A percentile compares a stretch with the other conserved stretches of the same genome.
phyloP scores from a whole-genome alignment of 768 basidiomycete species.

The Hypholoma sublateritium region DNA sequence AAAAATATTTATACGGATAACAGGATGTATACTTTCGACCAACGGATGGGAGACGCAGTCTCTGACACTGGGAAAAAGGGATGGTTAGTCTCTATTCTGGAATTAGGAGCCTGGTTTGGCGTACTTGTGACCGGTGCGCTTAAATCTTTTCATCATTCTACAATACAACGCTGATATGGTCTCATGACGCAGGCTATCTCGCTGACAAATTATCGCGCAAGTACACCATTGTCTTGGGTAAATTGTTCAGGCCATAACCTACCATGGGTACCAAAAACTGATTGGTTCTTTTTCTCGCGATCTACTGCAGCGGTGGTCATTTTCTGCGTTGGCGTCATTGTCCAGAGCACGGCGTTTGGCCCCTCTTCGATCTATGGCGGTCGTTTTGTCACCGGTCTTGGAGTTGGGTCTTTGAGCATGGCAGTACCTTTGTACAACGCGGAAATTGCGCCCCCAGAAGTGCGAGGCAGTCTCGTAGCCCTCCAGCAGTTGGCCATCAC shows the following conservation, averaged over 20 bases:
- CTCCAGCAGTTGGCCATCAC: conserved; percentile 83
- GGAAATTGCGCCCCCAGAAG: conserved; percentile 75
- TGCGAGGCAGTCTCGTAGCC: conserved; percentile 78
- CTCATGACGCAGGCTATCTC: conserved; percentile 42
- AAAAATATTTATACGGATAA: not conserved
- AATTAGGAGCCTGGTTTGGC: conserved; percentile 77
- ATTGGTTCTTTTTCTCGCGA: conserved; percentile 13
- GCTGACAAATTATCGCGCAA: conserved; percentile 76
- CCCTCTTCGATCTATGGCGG: conserved; percentile 72
- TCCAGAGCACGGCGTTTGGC: conserved; percentile 60
- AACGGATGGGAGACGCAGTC: conserved; percentile 58
- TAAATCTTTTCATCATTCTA: not conserved
- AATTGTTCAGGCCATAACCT: not conserved
- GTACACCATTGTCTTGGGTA: conserved; percentile 65
- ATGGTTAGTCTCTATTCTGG: conserved; percentile 74
- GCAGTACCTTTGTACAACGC: conserved; percentile 80
- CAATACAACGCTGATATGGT: not conserved
- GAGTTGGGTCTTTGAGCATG: conserved; percentile 81
- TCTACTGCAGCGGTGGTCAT: conserved; percentile 45
- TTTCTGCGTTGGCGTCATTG: conserved; percentile 72
- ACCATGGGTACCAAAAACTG: not conserved
- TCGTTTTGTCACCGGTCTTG: conserved; percentile 77
- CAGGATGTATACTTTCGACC: conserved; percentile 52
- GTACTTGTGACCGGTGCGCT: conserved; percentile 62
- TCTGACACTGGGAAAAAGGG: conserved; percentile 55